phyloP scores from a whole-genome alignment of 495 filamentous ascomycete species.

The Margaritispora aquatica region DNA sequence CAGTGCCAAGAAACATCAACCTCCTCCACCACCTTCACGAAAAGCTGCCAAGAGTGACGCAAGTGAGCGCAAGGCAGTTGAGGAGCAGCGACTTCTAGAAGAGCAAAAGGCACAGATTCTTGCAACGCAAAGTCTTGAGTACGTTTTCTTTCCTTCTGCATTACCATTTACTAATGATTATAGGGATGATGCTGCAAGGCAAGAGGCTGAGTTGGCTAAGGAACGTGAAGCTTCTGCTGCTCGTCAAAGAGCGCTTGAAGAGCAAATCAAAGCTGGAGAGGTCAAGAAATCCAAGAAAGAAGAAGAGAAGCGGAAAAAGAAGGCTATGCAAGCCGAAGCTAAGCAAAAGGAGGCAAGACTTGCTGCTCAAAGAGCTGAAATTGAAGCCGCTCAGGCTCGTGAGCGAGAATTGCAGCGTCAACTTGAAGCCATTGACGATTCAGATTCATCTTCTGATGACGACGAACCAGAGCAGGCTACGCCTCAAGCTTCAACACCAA shows the following conservation, averaged over 20 bases:
- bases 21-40: constrained; percentile 79
- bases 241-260: constrained; percentile 80
- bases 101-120: constrained; percentile 76
- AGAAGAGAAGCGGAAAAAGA: constrained; percentile 87
- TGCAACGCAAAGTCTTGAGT: constrained; percentile 77
- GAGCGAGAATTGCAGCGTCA: constrained; percentile 84
- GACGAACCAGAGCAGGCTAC: constrained; percentile 78
- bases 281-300: constrained; percentile 77
- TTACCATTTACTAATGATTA: constrained; percentile 30
- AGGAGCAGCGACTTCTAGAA: constrained; percentile 49
- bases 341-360: constrained; percentile 85
- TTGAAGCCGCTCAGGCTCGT: constrained; percentile 82
- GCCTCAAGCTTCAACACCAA: constrained; percentile 77
- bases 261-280: constrained; percentile 90
- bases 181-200: constrained; percentile 68
- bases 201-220: constrained; percentile 71
- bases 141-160: constrained; percentile 36
- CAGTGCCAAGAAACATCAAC: constrained; percentile 55
- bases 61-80: constrained; percentile 44
- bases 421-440: constrained; percentile 71
- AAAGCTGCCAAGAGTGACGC: constrained; percentile 63
- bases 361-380: constrained; percentile 80
- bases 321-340: constrained; percentile 78
- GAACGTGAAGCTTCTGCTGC: constrained; percentile 80
- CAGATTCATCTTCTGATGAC: constrained; percentile 49